Evolutionary conservation across 2,329 filamentous ascomycete genomes (phyloP).

Genomic region (Myrmaecium sp.): DNA sequence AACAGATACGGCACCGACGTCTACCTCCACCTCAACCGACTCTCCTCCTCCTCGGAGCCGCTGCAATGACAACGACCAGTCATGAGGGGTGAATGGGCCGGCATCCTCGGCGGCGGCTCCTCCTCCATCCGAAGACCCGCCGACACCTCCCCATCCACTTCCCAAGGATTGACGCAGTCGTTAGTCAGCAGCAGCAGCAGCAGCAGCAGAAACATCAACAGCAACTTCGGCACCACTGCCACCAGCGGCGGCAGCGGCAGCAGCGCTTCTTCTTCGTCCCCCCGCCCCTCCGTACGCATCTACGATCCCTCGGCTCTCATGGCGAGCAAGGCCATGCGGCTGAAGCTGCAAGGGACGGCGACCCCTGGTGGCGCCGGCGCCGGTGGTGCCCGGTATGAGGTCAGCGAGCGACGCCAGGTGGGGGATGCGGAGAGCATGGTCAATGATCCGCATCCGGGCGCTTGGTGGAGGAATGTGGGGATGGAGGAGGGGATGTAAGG

Average conservation of each 20-base stretch:
- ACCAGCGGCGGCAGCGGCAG: too few relatives aligned
- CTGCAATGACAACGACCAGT: constrained; percentile 84
- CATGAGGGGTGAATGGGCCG: constrained; percentile 56
- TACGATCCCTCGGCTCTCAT: constrained; percentile 16
- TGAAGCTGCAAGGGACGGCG: constrained; percentile 37
- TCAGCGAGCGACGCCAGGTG: constrained; percentile 78
- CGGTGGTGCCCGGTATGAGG: too few relatives aligned
- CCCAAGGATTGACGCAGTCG: constrained; percentile 45
- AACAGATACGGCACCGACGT: constrained; percentile 89
- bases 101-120: constrained; percentile 15
- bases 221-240: too few relatives aligned
- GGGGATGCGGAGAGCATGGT: constrained; percentile 71
- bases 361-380: too few relatives aligned
- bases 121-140: constrained; percentile 11
- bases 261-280: neutral
- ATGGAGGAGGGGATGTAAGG: constrained; percentile 30
- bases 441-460: constrained; percentile 29
- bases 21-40: constrained; percentile 89
- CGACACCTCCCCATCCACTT: constrained; percentile 11
- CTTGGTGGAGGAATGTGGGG: constrained; percentile 32
- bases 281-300: neutral
- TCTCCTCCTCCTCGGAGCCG: constrained; percentile 90
- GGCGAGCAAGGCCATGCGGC: constrained; percentile 39
- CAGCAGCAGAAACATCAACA: too few relatives aligned
- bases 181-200: too few relatives aligned